Evolutionary conservation across 257 asterid species (phyloP), one percentile per base, ranked within the genome.

Genomic region (Solanum gandarillasii): DNA sequence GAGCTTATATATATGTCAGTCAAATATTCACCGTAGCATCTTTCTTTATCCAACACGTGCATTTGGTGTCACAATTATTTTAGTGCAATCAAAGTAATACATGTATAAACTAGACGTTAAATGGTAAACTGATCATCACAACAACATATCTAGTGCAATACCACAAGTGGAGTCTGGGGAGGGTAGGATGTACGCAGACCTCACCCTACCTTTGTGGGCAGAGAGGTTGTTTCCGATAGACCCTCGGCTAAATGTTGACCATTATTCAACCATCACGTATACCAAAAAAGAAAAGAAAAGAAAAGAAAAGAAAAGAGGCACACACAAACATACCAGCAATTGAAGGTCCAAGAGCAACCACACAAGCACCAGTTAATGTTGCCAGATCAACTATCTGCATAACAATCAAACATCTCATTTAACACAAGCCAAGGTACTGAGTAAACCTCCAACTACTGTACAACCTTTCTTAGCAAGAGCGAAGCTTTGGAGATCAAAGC

Each of bases 261-360:
- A 62, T 62, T 23, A 23, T 62, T 62, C 70, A 62, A 79, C 85
- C 36, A 76, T 38, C 48, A 38, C 60, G 2, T 25, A 39, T 13
- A n/a, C 72, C n/a, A 65, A 83, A 32, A 4, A 43, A 16, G 11
- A 31, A 11, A 55, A 83, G 55, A 32, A 4, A 43, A 16, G 11
- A 31, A 11, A 55, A 83, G 55, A 3, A 65, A 10, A 60, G 9
- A 9, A 39, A 55, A 72, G 65, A 86, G 20, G 55, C 60, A 78
- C 14, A 76, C 76, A 55, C 35, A 58, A 21, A 89, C 76, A 34
- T 88, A 96, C 99, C 99, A 39, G 98, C 98, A 90, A 96, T 91
- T 70, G 99, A 91, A 79, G 98, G 98, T 58, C 99, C 98, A 90
- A 96, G 98, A 88, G 99, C 99, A 41, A 96, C 90, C 11, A 94